phyloP scores from a whole-genome alignment of 2,329 filamentous ascomycete species.

The Septoria linicola region DNA sequence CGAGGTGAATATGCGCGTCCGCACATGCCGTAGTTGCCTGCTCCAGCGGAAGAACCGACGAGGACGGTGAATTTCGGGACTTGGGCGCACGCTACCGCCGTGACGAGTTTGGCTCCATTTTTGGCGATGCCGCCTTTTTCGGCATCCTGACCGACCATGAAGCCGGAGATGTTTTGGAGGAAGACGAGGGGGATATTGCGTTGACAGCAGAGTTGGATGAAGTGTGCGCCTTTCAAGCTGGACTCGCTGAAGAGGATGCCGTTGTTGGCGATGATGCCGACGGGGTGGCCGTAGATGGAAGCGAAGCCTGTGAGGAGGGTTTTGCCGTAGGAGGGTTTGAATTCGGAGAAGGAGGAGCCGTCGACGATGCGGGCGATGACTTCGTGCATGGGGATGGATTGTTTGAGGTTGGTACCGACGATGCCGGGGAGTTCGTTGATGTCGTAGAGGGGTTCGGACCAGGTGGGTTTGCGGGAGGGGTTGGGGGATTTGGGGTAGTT shows the following conservation, averaged over 20 bases:
- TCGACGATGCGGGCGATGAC: conserved; percentile 92
- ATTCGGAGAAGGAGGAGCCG: conserved; percentile 85
- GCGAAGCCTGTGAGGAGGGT: conserved; percentile 88
- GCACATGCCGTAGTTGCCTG: conserved; percentile 98
- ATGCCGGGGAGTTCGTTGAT: conserved; percentile 81
- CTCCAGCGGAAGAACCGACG: conserved; percentile 87
- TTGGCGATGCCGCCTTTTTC: conserved; percentile 96
- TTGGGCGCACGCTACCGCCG: conserved; percentile 87
- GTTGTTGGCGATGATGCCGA: conserved; percentile 94
- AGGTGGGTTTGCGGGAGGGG: conserved; percentile 43
- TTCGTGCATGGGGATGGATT: conserved; percentile 81
- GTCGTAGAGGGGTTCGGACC: conserved; percentile 76
- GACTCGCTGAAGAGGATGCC: conserved; percentile 90
- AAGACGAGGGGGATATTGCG: conserved; percentile 88
- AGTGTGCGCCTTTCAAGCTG: conserved; percentile 91
- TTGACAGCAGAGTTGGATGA: conserved; percentile 91
- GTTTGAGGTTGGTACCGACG: conserved; percentile 83
- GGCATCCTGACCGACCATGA: conserved; percentile 94
- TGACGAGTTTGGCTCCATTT: conserved; percentile 95
- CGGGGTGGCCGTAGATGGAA: conserved; percentile 80
- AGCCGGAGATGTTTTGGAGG: conserved; percentile 93
- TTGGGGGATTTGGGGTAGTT: conserved; percentile 68
- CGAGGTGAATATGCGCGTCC: conserved; percentile 88
- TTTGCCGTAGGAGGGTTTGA: conserved; percentile 86
- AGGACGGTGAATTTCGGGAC: conserved; percentile 98